Evolutionary conservation across 148 eudicot species (phyloP), one percentile per base, ranked within the genome.

Genomic region (Hydrangea macrophylla): DNA sequence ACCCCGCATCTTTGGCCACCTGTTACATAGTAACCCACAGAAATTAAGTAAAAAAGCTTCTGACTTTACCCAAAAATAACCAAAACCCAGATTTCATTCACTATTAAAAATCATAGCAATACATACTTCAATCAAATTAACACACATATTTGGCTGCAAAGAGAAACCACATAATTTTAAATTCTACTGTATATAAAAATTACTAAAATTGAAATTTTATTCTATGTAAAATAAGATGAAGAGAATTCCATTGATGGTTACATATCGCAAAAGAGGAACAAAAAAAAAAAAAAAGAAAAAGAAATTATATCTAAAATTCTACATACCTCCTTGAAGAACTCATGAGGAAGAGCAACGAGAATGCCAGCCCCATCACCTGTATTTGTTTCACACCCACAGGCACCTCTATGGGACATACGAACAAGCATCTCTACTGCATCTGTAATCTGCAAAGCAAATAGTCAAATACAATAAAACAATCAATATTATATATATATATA

Each of bases 291-390:
- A 15, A 30, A 4, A 4, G 5, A 20, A 0, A 32, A 13, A 26
- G 8, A 67, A 4, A 53, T 31, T 31, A 2, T 24, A 42, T 48
- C n/a, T 50, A 18, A 40, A 20, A 44, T 0, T n/a, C n/a, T n/a
- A n/a, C n/a, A n/a, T 67, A 95, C 99, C 97, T 95, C 96, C 62
- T 40, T 62, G 74, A 76, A 91, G 78, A 95, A 95, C 51, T 89
- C 80, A 71, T 91, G 99, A 63, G 99, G 99, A 74, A 89, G 86
- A 70, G 79, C 97, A 20, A 95, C 97, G 53, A 95, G 93, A 75
- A 95, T 91, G 6, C 99, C 99, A 25, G 99, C 99, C 28, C 99
- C 99, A 75, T 95, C 99, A 32, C 99, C 99, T 8, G 99, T 95
- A 57, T 95, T 95, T 0, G 94, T 70, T 81, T 95, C 99, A 65